Percentiles rank a stretch among this genome's conserved stretches.
phyloP scores from a whole-genome alignment of 345 rosid species.

The Odontarrhena argentea region DNA sequence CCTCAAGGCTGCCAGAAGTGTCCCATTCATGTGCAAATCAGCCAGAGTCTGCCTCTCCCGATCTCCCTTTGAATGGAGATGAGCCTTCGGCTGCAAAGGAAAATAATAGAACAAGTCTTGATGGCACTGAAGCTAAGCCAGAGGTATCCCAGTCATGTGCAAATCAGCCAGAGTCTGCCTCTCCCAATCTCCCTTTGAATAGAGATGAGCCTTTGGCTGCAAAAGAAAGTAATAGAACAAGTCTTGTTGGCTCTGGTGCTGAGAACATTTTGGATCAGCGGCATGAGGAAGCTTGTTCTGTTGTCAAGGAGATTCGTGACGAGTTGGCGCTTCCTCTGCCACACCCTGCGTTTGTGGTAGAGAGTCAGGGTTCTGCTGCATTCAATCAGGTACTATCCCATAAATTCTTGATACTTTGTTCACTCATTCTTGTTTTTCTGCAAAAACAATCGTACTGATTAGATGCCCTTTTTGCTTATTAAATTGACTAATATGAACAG shows the following conservation, averaged over 20 bases:
- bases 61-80: constrained; percentile 25
- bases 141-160: constrained; percentile 25
- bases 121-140: constrained; percentile 2
- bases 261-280: constrained; percentile 32
- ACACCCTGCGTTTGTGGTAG: constrained; percentile 31
- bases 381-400: constrained; percentile 31
- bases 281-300: constrained; percentile 35
- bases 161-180: constrained; percentile 27
- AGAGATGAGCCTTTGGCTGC: constrained; percentile 33
- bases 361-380: constrained; percentile 26
- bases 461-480: constrained; percentile 31
- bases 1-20: constrained; percentile 28
- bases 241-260: constrained; percentile 7
- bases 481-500: constrained; percentile 36
- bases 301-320: constrained; percentile 29
- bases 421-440: constrained; percentile 26
- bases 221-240: constrained; percentile 16
- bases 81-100: constrained; percentile 27
- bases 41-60: constrained; percentile 24
- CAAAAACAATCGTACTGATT: background rate
- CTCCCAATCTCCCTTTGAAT: constrained; percentile 21
- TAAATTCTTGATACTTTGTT: constrained; percentile 30
- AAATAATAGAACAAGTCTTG: constrained; percentile 19
- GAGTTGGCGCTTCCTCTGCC: constrained; percentile 24
- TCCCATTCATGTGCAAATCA: constrained; percentile 26